These are phyloP conservation scores for Leptodermis oblonga DNA, from an alignment of 257 asterid species.

Conservation along the genomic window DNA sequence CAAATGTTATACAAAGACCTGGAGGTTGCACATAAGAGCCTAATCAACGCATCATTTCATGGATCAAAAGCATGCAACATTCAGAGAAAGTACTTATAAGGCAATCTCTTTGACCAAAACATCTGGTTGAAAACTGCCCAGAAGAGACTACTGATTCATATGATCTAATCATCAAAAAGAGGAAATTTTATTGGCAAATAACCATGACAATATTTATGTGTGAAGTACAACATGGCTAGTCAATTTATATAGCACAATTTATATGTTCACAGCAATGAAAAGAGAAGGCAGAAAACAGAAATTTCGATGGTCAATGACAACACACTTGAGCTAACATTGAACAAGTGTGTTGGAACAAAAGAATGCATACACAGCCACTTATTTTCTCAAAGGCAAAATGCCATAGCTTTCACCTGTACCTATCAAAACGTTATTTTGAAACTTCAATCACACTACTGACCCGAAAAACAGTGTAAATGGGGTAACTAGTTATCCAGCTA, in stretches of 20 bases:
- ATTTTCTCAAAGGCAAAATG: neutral
- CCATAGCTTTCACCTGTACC: constrained; percentile 5
- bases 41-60: neutral
- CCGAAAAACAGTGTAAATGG: neutral
- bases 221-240: too few relatives aligned
- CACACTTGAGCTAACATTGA: neutral
- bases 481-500: constrained; percentile 7
- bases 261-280: neutral
- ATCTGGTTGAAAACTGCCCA: neutral
- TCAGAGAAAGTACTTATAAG: neutral
- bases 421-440: neutral
- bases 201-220: neutral
- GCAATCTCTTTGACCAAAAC: neutral
- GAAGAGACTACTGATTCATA: neutral
- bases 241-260: neutral
- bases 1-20: constrained; percentile 6
- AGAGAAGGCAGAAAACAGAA: constrained; percentile 1
- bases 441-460: neutral
- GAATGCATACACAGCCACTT: neutral
- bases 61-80: constrained; percentile 6
- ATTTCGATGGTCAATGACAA: neutral
- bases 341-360: neutral
- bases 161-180: neutral
- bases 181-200: neutral
- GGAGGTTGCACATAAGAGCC: neutral